Percentiles rank a stretch among this genome's conserved stretches.
Conservation (phyloP, 1,284 basidiomycete species). For the Ganoderma leucocontextum region DNA sequence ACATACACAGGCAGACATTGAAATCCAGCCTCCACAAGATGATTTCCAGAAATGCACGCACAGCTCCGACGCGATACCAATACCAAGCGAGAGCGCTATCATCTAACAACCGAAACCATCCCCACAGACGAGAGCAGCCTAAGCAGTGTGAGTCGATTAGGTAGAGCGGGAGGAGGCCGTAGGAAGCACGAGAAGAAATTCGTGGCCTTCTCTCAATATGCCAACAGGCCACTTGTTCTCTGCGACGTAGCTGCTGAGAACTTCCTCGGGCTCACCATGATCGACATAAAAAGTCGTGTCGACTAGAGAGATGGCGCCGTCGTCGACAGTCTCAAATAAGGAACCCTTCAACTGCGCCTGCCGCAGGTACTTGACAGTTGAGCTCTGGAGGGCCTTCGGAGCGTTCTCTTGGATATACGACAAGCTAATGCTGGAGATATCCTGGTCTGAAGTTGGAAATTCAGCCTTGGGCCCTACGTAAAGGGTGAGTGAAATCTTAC, state of each 20-base stretch:
- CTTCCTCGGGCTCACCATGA: conserved; percentile 27
- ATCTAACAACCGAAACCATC: background rate
- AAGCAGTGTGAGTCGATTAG: background rate
- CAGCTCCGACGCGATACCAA: background rate
- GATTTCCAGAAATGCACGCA: background rate
- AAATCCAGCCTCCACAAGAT: background rate
- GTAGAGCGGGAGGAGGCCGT: background rate
- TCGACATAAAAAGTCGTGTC: conserved; percentile 29
- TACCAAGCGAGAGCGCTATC: background rate
- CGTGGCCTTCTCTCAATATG: conserved; percentile 24
- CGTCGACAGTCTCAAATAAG: conserved; percentile 13
- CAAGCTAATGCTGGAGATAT: conserved; percentile 20
- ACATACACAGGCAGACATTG: background rate
- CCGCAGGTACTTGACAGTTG: conserved; percentile 22
- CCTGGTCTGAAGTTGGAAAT: background rate
- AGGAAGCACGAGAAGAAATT: conserved; percentile 25
- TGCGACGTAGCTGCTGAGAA: conserved; percentile 19
- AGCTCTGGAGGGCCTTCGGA: conserved; percentile 7
- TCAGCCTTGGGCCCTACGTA: background rate
- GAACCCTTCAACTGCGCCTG: conserved; percentile 13
- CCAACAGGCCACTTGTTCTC: conserved; percentile 27
- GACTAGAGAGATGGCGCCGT: conserved; percentile 19
- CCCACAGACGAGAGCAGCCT: background rate
- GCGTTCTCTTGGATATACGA: conserved; percentile 23
- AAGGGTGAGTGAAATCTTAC: conserved; percentile 8